phyloP scores from a whole-genome alignment of 179 eudicot genomes.

The Spinacia oleracea region DNA sequence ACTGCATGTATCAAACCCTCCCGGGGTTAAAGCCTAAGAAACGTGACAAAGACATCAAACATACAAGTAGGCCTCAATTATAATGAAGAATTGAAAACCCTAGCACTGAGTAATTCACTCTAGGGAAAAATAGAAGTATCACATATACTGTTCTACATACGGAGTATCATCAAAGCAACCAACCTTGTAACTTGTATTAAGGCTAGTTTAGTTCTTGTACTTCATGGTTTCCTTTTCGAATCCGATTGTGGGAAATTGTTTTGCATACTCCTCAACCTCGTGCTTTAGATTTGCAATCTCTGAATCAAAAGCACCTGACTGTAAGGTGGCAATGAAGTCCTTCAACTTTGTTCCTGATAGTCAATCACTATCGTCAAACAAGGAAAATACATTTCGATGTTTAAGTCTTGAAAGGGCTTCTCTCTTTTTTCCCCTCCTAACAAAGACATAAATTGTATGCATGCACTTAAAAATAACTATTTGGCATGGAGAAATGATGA shows the following conservation, averaged over 20 bases:
- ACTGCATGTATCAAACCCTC: neutral
- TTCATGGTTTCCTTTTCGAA: conserved; percentile 92
- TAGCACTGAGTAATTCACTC: neutral
- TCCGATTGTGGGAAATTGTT: conserved; percentile 95
- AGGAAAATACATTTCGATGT: neutral
- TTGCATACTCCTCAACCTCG: conserved; percentile 90
- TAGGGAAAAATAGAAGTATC: neutral
- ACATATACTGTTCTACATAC: neutral
- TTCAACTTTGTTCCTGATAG: conserved; percentile 84
- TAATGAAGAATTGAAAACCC: neutral
- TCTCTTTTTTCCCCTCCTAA: neutral
- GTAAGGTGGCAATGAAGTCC: conserved; percentile 78
- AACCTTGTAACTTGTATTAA: conserved; percentile 8
- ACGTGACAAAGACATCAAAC: neutral
- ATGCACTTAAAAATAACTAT: neutral
- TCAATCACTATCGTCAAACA: neutral
- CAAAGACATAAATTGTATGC: neutral
- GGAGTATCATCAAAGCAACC: conserved; percentile 3
- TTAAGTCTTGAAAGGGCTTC: neutral
- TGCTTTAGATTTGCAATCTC: conserved; percentile 74
- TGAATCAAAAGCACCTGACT: conserved; percentile 59
- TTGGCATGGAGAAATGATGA: neutral
- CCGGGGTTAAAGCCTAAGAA: neutral
- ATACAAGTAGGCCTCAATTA: neutral
- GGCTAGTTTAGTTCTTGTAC: conserved; percentile 63